Evolutionary conservation across 257 asterid species (phyloP).

Genomic region (Scutellaria baicalensis): DNA sequence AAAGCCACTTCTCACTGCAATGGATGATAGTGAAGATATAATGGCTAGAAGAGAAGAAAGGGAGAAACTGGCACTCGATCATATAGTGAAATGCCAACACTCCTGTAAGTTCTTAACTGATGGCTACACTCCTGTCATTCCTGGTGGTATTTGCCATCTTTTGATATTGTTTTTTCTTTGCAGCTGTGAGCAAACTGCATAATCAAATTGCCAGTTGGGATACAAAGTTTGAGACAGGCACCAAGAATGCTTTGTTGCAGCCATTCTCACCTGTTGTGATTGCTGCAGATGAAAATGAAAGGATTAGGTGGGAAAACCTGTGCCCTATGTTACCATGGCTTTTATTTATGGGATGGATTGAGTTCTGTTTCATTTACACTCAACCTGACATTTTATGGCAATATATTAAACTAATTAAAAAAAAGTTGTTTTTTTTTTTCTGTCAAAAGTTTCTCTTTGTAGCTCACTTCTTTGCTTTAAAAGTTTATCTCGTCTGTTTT

Average conservation of each 20-base stretch:
- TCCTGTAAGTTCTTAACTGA: slow-evolving; percentile 55
- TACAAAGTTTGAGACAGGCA: slow-evolving; percentile 84
- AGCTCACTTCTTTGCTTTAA: background rate
- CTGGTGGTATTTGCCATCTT: background rate
- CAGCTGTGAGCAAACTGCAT: slow-evolving; percentile 79
- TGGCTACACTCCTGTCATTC: slow-evolving; percentile 12
- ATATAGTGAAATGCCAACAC: slow-evolving; percentile 81
- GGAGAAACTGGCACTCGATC: slow-evolving; percentile 77
- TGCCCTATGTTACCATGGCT: background rate
- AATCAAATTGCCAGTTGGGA: slow-evolving; percentile 99
- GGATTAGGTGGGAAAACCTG: slow-evolving; percentile 56
- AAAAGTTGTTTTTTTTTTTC: background rate
- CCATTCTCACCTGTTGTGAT: slow-evolving; percentile 85
- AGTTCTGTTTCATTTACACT: background rate
- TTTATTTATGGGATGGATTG: background rate
- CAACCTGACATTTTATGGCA: background rate
- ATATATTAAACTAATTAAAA: background rate
- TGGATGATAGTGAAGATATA: slow-evolving; percentile 80
- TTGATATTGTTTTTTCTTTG: slow-evolving; percentile 11
- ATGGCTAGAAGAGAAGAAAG: slow-evolving; percentile 78
- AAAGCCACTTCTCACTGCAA: slow-evolving; percentile 87
- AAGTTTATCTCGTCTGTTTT: background rate
- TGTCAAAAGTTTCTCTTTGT: background rate
- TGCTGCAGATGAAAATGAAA: slow-evolving; percentile 89
- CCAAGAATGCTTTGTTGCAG: slow-evolving; percentile 68